Evolutionary conservation across 495 filamentous ascomycete genomes (phyloP), one percentile per base, ranked within the genome.

Genomic region (Penicillium parvum): DNA sequence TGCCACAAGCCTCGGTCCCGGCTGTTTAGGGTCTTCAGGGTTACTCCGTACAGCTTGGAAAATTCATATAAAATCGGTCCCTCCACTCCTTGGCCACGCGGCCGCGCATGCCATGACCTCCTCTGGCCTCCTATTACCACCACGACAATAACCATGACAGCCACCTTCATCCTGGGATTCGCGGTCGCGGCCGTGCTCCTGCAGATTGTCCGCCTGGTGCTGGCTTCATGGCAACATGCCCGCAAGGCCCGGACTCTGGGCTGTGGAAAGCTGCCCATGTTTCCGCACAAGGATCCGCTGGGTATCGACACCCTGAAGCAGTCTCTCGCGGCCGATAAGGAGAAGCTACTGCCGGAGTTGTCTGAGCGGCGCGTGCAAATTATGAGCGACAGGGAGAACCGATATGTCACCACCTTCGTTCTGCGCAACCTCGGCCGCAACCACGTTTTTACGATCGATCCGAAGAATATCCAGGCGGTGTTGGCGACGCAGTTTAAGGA

Each of bases 401-500:
- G 66, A 16, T 45, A 46, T 25, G 57, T 67, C 17, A 52, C 50
- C 2, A 66, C 64, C 14, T 64, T 49, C 33, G 30, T 39, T 7
- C 16, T 60, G 9, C 54, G 58, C 22, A 58, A 60, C 21, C 35
- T 63, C 18, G 63, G 61, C 32, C 50, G 51, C 19, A 46, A 64
- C 15, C 34, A 43, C 14, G 29, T 67, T 37, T 63, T 61, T 28
- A 81, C 78, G 7, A 58, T 67, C 36, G 77, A 81, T 15, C 75
- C 75, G 6, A 69, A 69, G 42, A 81, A 81, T 49, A 51, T 78
- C 12, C 69, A 75, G 51, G 72, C 77, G 18, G 45, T 79, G 7
- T 61, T 80, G 22, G 72, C 77, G 4, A 74, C 69, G 5, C 67
- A 81, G 43, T 80, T 79, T 52, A 60, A 73, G 39, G 72, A 76